These are phyloP conservation scores for Myxozyma kluyveri DNA, from an alignment of 805 yeast species.

Conservation along the genomic window DNA sequence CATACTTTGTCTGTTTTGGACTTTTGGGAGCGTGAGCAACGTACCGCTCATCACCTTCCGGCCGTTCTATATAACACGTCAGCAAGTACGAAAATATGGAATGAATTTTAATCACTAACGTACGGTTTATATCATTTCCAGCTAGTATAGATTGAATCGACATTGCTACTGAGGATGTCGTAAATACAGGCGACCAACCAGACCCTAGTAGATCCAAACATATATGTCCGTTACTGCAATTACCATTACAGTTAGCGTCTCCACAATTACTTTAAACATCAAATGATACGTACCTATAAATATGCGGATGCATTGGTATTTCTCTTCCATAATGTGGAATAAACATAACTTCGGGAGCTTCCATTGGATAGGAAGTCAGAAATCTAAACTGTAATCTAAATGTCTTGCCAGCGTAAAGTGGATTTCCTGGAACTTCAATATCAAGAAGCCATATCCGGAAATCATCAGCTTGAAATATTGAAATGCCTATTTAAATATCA, in stretches of 20 bases:
- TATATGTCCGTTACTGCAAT: neutral
- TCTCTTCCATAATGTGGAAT: constrained; percentile 34
- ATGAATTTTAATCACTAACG: too few relatives aligned
- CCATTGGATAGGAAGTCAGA: constrained; percentile 53
- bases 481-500: too few relatives aligned
- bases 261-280: neutral
- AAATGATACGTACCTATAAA: constrained; percentile 50
- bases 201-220: constrained; percentile 51
- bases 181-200: constrained; percentile 66
- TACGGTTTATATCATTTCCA: constrained; percentile 44
- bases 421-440: constrained; percentile 39
- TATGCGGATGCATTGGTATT: constrained; percentile 71
- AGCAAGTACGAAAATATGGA: constrained; percentile 1
- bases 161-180: constrained; percentile 40
- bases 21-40: constrained; percentile 53
- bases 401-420: constrained; percentile 41
- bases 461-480: constrained; percentile 38
- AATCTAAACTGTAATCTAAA: constrained; percentile 48
- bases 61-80: constrained; percentile 42
- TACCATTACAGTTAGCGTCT: neutral
- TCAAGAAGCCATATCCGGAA: constrained; percentile 42
- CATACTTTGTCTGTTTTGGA: constrained; percentile 46
- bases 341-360: constrained; percentile 57
- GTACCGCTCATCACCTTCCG: constrained; percentile 56
- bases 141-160: constrained; percentile 66